A percentile compares a stretch with the other conserved stretches of the same genome.
Conservation (phyloP, 257 asterid species). For the Nyctanthes arbortristis region DNA sequence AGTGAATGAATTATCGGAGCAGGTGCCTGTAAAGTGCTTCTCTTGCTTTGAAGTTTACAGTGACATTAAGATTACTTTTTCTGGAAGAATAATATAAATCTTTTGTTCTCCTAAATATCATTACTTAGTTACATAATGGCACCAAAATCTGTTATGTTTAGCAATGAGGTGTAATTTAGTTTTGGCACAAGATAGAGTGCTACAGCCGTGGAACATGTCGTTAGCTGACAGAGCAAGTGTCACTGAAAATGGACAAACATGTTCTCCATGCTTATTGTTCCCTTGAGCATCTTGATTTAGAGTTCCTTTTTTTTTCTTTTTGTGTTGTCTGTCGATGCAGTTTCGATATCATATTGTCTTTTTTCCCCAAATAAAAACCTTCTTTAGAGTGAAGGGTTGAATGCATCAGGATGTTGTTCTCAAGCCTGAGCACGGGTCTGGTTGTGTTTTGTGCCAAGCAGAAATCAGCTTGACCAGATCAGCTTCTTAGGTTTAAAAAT, state of each 20-base stretch:
- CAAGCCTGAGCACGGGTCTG: no score
- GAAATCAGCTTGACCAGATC: no score
- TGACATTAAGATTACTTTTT: conserved; percentile 1
- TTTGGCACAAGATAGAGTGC: background rate
- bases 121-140: conserved; percentile 6
- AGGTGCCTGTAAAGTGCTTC: background rate
- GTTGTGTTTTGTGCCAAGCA: no score
- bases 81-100: background rate
- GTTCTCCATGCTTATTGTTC: background rate
- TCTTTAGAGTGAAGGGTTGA: background rate
- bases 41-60: background rate
- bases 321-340: background rate
- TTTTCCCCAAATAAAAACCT: background rate
- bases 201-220: background rate
- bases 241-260: background rate
- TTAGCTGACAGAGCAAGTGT: background rate
- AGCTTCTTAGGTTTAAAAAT: no score
- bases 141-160: background rate
- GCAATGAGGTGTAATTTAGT: background rate
- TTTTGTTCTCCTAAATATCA: conserved; percentile 8
- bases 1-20: background rate
- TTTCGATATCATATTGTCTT: background rate
- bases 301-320: no score
- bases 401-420: no score
- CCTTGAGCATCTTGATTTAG: no score